These are phyloP conservation scores for Hypoxylon trugodes DNA, from an alignment of 495 filamentous ascomycete genomes.

Conservation along the genomic window DNA sequence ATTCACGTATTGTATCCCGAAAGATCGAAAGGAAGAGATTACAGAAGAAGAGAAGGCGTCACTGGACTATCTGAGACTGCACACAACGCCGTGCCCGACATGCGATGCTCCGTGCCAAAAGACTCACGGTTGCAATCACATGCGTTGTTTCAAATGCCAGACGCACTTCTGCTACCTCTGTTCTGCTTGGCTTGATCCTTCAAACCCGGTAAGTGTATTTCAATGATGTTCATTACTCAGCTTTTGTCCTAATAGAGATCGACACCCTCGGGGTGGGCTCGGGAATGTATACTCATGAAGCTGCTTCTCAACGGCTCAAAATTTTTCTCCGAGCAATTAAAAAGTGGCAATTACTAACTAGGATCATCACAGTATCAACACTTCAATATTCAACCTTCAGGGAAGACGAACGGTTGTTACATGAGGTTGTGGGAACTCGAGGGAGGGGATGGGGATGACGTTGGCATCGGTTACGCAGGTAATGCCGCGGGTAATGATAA, in stretches of 20 bases:
- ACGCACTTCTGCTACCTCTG: slow-evolving; percentile 98
- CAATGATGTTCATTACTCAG: neutral
- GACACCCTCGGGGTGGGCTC: neutral
- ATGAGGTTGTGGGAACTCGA: slow-evolving; percentile 91
- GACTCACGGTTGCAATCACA: slow-evolving; percentile 95
- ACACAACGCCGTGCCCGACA: slow-evolving; percentile 91
- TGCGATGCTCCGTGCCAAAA: slow-evolving; percentile 89
- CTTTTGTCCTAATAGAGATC: neutral
- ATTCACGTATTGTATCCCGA: slow-evolving; percentile 67
- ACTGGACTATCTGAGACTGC: slow-evolving; percentile 76
- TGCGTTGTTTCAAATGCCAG: slow-evolving; percentile 89
- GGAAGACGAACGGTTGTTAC: slow-evolving; percentile 70
- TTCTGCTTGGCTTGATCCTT: slow-evolving; percentile 79
- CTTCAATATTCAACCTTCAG: slow-evolving; percentile 70
- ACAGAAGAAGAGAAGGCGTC: slow-evolving; percentile 85
- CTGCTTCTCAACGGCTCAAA: neutral
- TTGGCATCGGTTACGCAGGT: slow-evolving; percentile 62
- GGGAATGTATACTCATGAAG: neutral
- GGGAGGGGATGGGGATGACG: slow-evolving; percentile 76
- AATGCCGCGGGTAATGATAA: slow-evolving; percentile 25
- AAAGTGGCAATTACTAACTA: slow-evolving; percentile 11
- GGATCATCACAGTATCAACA: slow-evolving; percentile 67
- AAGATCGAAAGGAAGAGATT: slow-evolving; percentile 68
- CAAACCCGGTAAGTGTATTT: slow-evolving; percentile 64
- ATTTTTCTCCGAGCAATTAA: neutral